These are phyloP conservation scores for Stephanodiscus triporus DNA, from an alignment of 108 stramenopile genomes.

Conservation along the genomic window DNA sequence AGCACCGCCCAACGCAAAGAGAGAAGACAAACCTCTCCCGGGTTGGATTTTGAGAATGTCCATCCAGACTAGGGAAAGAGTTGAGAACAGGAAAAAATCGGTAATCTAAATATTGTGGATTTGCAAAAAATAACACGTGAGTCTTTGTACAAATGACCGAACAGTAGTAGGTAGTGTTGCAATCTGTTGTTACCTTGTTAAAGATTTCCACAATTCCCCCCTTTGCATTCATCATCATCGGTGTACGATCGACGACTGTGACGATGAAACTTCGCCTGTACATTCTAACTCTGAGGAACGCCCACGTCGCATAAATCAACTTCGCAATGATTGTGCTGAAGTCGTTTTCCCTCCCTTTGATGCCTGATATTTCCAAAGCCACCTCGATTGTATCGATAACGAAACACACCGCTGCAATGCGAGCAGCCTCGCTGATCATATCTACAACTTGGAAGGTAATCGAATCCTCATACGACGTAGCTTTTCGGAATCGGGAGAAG, in stretches of 20 bases:
- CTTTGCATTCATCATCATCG: slow-evolving; percentile 23
- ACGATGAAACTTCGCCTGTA: slow-evolving; percentile 44
- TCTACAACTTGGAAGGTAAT: slow-evolving; percentile 38
- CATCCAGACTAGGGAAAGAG: slow-evolving; percentile 33
- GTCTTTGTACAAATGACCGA: neutral
- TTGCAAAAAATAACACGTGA: neutral
- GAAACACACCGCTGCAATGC: slow-evolving; percentile 42
- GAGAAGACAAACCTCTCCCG: slow-evolving; percentile 47
- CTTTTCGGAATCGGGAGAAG: slow-evolving; percentile 29
- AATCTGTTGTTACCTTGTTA: slow-evolving; percentile 27
- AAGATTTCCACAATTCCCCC: slow-evolving; percentile 34
- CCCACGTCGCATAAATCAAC: slow-evolving; percentile 43
- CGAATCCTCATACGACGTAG: slow-evolving; percentile 32
- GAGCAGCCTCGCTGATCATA: slow-evolving; percentile 38
- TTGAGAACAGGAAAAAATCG: slow-evolving; percentile 43
- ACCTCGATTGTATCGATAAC: slow-evolving; percentile 46
- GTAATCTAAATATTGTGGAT: slow-evolving; percentile 9
- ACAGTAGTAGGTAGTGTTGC: neutral
- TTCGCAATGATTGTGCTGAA: slow-evolving; percentile 31
- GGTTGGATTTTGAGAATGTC: slow-evolving; percentile 56
- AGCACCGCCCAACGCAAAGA: slow-evolving; percentile 67
- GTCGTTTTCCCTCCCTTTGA: slow-evolving; percentile 29
- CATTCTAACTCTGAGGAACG: slow-evolving; percentile 20
- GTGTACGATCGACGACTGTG: slow-evolving; percentile 22
- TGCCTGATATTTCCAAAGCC: slow-evolving; percentile 38